phyloP scores from a whole-genome alignment of 2,329 filamentous ascomycete species.

The Septoria linicola region DNA sequence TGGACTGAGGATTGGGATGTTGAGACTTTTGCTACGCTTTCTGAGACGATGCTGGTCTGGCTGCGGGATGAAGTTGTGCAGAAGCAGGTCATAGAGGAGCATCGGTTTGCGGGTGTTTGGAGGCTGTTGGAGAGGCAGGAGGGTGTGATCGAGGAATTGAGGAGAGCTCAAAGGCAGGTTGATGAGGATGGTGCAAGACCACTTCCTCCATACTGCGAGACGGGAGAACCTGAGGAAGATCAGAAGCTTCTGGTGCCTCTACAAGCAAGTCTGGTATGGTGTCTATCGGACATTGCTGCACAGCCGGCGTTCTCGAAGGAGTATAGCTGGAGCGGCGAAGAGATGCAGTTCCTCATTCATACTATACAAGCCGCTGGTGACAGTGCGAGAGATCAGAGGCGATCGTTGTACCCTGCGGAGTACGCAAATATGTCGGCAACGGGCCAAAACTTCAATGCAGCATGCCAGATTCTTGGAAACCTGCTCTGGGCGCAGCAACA shows the following conservation, averaged over 20 bases:
- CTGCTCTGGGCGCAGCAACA: slow-evolving; percentile 25
- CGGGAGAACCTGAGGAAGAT: slow-evolving; percentile 1
- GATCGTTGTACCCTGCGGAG: neutral
- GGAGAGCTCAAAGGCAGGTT: neutral
- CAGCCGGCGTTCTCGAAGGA: slow-evolving; percentile 20
- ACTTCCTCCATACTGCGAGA: neutral
- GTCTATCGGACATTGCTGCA: slow-evolving; percentile 35
- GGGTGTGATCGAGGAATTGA: slow-evolving; percentile 2
- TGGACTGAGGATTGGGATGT: slow-evolving; percentile 15
- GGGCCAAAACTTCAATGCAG: slow-evolving; percentile 21
- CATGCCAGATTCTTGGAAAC: slow-evolving; percentile 36
- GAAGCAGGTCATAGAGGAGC: slow-evolving; percentile 20
- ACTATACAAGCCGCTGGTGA: slow-evolving; percentile 6
- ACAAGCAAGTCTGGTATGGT: slow-evolving; percentile 33
- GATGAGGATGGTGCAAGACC: slow-evolving; percentile 4
- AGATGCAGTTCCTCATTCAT: neutral
- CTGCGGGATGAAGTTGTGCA: slow-evolving; percentile 30
- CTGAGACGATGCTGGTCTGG: slow-evolving; percentile 30
- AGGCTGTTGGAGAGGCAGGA: slow-evolving; percentile 22
- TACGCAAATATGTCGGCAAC: neutral
- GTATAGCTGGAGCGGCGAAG: slow-evolving; percentile 14
- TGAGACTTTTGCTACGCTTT: slow-evolving; percentile 28
- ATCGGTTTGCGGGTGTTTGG: slow-evolving; percentile 25
- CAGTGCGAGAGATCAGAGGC: neutral
- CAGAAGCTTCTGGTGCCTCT: slow-evolving; percentile 4